These are phyloP conservation scores for Trapa bicornis DNA, from an alignment of 345 rosid species.

Conservation along the genomic window DNA sequence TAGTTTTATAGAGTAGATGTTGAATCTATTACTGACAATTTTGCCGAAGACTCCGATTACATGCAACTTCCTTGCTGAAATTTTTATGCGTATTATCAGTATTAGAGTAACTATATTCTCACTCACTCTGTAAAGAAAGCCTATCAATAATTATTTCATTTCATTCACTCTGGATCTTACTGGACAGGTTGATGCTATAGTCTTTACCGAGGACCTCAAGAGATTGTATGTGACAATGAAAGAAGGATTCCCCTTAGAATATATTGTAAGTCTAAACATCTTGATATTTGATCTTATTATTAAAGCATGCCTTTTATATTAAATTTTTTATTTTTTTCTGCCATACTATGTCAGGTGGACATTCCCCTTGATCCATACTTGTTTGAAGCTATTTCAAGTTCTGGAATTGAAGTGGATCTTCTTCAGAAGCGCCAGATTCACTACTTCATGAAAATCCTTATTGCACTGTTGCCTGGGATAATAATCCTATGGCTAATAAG, in stretches of 20 bases:
- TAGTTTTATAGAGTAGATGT: not conserved
- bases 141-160: not conserved
- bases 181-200: slow-evolving; percentile 81
- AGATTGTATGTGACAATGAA: slow-evolving; percentile 76
- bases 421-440: slow-evolving; percentile 87
- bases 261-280: slow-evolving; percentile 45
- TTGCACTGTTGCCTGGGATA: slow-evolving; percentile 75
- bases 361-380: slow-evolving; percentile 89
- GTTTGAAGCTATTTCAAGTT: slow-evolving; percentile 69
- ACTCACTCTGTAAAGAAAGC: not conserved
- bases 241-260: slow-evolving; percentile 95
- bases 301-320: not conserved
- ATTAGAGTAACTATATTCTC: not conserved
- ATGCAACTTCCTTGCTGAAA: not conserved
- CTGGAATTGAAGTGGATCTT: slow-evolving; percentile 91
- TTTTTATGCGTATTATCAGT: not conserved
- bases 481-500: slow-evolving; percentile 69
- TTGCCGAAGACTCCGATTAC: not conserved
- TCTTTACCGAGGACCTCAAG: slow-evolving; percentile 90
- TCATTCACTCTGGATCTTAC: slow-evolving; percentile 14
- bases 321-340: not conserved
- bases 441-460: slow-evolving; percentile 73
- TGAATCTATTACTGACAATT: not conserved
- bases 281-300: not conserved
- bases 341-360: slow-evolving; percentile 39